A percentile compares a stretch with the other conserved stretches of the same genome.
Evolutionary conservation across 345 rosid species (phyloP).

Genomic region (Eutrema japonicum): DNA sequence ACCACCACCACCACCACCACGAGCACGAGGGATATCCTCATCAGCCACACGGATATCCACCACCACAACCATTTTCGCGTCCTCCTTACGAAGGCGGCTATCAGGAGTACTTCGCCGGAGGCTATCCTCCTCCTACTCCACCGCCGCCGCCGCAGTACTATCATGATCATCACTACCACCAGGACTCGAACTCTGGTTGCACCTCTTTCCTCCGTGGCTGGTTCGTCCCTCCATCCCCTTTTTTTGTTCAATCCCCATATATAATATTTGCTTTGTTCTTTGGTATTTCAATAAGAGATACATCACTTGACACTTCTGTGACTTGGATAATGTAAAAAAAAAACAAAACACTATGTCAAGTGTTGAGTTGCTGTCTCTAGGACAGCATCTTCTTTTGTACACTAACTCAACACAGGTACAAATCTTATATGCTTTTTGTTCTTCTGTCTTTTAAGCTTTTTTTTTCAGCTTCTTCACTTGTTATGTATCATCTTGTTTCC

Average conservation of each 20-base stretch:
- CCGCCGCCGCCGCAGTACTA: slow-evolving; percentile 48
- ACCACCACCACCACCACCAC: slow-evolving; percentile 52
- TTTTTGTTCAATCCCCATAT: not conserved
- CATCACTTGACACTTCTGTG: not conserved
- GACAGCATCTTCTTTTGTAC: slow-evolving; percentile 6
- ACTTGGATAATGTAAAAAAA: not conserved
- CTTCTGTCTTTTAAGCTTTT: not conserved
- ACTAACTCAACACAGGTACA: not conserved
- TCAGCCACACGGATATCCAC: slow-evolving; percentile 44
- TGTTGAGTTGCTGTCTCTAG: not conserved
- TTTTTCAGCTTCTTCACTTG: not conserved
- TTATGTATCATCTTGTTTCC: not conserved
- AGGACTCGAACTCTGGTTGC: slow-evolving; percentile 51
- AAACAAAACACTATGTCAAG: not conserved
- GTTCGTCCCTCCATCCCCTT: slow-evolving; percentile 40
- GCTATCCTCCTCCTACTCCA: slow-evolving; percentile 56
- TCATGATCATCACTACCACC: slow-evolving; percentile 53
- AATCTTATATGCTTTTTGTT: slow-evolving; percentile 1
- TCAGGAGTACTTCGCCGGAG: slow-evolving; percentile 74
- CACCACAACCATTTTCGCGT: slow-evolving; percentile 47
- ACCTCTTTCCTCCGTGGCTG: slow-evolving; percentile 66
- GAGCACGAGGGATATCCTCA: slow-evolving; percentile 51
- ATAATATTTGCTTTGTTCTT: too few relatives aligned
- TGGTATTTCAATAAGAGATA: too few relatives aligned
- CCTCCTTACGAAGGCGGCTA: slow-evolving; percentile 62